phyloP scores from a whole-genome alignment of 306 rosid genomes.

The Sindora glabra region DNA sequence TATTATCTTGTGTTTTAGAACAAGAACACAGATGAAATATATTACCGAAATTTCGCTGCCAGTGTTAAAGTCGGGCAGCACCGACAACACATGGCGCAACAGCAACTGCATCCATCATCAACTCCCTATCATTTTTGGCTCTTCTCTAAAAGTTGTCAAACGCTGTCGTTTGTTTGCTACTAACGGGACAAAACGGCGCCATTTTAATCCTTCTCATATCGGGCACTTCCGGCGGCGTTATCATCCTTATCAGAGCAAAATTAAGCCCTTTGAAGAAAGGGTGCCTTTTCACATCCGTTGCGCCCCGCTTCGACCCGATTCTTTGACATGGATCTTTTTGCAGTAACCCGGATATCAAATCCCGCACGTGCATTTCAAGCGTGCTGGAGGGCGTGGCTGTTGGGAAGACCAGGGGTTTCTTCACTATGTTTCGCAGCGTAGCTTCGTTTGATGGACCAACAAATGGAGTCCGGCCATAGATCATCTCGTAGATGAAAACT shows the following conservation, averaged over 20 bases:
- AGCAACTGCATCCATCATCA: constrained; percentile 13
- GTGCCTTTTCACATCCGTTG: no score
- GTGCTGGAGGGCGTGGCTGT: constrained; percentile 31
- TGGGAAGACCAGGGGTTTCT: constrained; percentile 56
- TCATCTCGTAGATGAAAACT: constrained; percentile 70
- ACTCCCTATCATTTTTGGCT: no score
- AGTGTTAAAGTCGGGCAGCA: constrained; percentile 26
- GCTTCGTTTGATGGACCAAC: constrained; percentile 66
- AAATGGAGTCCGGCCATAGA: constrained; percentile 86
- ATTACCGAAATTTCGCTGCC: constrained; percentile 20
- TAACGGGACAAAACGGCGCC: no score
- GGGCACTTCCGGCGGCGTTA: no score
- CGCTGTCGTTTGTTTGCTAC: background rate
- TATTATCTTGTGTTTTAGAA: no score
- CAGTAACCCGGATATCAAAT: constrained; percentile 21
- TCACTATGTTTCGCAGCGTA: constrained; percentile 57
- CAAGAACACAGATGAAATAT: constrained; percentile 33
- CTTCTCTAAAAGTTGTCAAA: constrained; percentile 26
- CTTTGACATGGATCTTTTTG: no score
- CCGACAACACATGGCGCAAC: constrained; percentile 18
- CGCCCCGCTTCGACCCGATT: no score
- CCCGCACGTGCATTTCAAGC: constrained; percentile 79
- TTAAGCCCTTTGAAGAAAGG: no score
- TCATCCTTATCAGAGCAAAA: no score
- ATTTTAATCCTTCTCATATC: no score